A percentile compares a stretch with the other conserved stretches of the same genome.
Conservation (phyloP, 257 asterid species). For the Petunia secreta region DNA sequence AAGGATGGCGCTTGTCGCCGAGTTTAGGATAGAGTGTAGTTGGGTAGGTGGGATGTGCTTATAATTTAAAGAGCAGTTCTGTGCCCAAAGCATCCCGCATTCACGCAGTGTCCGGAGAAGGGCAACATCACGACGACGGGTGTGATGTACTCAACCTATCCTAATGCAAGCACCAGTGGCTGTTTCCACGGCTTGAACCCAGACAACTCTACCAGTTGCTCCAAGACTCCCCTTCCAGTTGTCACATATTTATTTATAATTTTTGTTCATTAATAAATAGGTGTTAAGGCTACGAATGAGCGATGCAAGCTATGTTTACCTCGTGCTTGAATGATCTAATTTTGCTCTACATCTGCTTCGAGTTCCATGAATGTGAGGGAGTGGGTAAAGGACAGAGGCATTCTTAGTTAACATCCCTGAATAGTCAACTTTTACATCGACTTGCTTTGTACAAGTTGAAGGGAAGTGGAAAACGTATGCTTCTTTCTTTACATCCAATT, state of each 20-base stretch:
- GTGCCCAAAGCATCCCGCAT: too few species aligned
- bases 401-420: background rate
- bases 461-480: background rate
- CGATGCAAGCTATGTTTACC: background rate
- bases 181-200: too few species aligned
- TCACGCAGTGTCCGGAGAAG: too few species aligned
- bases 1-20: background rate
- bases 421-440: background rate
- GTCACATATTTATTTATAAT: background rate
- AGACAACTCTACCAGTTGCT: too few species aligned
- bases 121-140: too few species aligned
- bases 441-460: slow-evolving; percentile 13
- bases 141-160: too few species aligned
- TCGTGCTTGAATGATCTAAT: background rate
- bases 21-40: background rate
- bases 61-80: too few species aligned
- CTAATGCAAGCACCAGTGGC: too few species aligned
- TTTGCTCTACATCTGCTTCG: background rate
- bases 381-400: background rate
- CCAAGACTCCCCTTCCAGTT: too few species aligned
- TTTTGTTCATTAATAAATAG: background rate
- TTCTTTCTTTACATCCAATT: background rate
- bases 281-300: background rate
- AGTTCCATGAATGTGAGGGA: background rate
- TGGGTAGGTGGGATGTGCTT: too few species aligned